Conservation (phyloP, 1,139 yeast species). For the Yamadazyma diospyri region DNA sequence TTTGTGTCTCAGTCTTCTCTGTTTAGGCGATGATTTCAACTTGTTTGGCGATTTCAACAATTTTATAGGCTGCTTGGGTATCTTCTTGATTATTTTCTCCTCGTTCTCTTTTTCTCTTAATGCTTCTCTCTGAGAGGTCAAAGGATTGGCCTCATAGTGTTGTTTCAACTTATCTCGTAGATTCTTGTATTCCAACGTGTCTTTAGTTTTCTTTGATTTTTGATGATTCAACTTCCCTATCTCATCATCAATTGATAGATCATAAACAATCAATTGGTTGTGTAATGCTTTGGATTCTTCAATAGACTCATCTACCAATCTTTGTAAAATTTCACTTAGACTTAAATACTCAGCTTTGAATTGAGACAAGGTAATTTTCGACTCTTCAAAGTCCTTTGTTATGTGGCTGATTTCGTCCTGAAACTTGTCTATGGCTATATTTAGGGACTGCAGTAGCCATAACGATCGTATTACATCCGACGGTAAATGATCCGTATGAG, state of each 20-base stretch:
- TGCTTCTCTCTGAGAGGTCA: conserved; percentile 40
- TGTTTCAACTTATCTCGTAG: conserved; percentile 29
- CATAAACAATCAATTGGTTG: conserved; percentile 34
- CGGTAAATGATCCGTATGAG: conserved; percentile 46
- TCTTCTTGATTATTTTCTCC: neutral
- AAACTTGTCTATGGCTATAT: conserved; percentile 25
- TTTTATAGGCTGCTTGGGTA: conserved; percentile 1
- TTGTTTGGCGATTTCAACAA: too few species aligned
- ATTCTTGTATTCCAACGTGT: conserved; percentile 17
- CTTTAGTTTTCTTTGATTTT: conserved; percentile 12
- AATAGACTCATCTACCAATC: conserved; percentile 24
- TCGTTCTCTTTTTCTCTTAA: conserved; percentile 23
- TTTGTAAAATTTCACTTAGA: conserved; percentile 11
- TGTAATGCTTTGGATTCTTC: conserved; percentile 34
- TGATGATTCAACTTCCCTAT: conserved; percentile 26
- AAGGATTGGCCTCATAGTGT: conserved; percentile 36
- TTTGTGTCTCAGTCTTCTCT: neutral
- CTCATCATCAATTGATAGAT: conserved; percentile 26
- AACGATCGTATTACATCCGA: conserved; percentile 44
- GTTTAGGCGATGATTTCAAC: too few species aligned
- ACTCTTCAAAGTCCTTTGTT: conserved; percentile 11
- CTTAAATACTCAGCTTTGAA: conserved; percentile 7
- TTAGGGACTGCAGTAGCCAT: conserved; percentile 44
- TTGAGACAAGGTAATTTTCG: neutral
- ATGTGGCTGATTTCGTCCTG: conserved; percentile 9